Percentiles rank a stretch among this genome's conserved stretches.
phyloP scores from a whole-genome alignment of 2,329 filamentous ascomycete genomes.

The Cladobotryum mycophilum region DNA sequence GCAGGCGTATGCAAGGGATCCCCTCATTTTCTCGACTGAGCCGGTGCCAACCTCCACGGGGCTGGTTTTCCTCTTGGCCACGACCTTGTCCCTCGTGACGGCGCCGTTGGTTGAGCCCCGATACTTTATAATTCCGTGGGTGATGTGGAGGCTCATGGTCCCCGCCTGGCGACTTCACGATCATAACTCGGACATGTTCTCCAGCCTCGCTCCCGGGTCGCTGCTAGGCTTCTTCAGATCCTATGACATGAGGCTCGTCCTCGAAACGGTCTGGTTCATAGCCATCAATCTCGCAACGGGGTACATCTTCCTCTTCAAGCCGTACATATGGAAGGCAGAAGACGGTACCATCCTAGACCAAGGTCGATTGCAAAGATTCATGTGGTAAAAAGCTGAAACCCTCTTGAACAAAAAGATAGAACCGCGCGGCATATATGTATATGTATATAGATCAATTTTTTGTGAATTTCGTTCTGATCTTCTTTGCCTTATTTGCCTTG shows the following conservation, averaged over 20 bases:
- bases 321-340: constrained; percentile 58
- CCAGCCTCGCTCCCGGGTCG: neutral
- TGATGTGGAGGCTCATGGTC: constrained; percentile 81
- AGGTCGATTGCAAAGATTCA: constrained; percentile 65
- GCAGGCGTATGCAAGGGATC: constrained; percentile 20
- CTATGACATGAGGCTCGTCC: constrained; percentile 41
- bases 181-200: constrained; percentile 6
- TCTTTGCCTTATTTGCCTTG: no score
- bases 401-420: no score
- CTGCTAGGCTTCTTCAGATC: constrained; percentile 10
- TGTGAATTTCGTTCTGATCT: neutral
- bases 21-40: constrained; percentile 21
- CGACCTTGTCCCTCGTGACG: constrained; percentile 72
- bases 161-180: constrained; percentile 42
- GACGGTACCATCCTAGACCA: constrained; percentile 47
- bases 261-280: constrained; percentile 66
- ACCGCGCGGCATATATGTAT: neutral
- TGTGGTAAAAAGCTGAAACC: constrained; percentile 54
- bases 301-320: constrained; percentile 62
- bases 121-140: constrained; percentile 94
- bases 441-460: neutral
- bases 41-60: constrained; percentile 43
- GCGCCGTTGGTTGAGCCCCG: constrained; percentile 91
- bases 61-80: constrained; percentile 59
- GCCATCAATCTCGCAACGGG: constrained; percentile 59